A percentile compares a stretch with the other conserved stretches of the same genome.
Conservation (phyloP, 805 yeast genomes). For the Kockiozyma suomiensis region DNA sequence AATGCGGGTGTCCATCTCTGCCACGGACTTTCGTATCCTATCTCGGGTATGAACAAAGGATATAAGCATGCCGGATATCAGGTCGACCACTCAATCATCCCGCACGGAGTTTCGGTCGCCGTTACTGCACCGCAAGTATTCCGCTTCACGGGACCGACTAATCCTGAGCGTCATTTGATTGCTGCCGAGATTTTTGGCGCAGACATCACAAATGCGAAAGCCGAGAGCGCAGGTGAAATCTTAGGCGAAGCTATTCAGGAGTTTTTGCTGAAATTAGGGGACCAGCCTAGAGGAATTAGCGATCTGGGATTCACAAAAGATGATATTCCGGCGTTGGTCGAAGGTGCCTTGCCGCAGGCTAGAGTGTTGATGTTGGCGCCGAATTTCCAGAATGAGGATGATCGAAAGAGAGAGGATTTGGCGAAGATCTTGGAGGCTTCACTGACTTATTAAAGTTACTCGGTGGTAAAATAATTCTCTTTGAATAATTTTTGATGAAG, state of each 20-base stretch:
- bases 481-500: too few relatives aligned
- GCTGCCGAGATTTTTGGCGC: slow-evolving; percentile 46
- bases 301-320: slow-evolving; percentile 42
- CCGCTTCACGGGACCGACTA: slow-evolving; percentile 45
- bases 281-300: slow-evolving; percentile 45
- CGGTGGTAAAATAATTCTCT: too few relatives aligned
- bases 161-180: slow-evolving; percentile 46
- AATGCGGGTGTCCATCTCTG: slow-evolving; percentile 51
- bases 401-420: slow-evolving; percentile 38
- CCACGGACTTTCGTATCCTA: slow-evolving; percentile 48
- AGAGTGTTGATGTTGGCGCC: slow-evolving; percentile 47
- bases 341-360: slow-evolving; percentile 47
- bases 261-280: slow-evolving; percentile 43
- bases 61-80: slow-evolving; percentile 45
- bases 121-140: slow-evolving; percentile 51
- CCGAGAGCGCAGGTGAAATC: slow-evolving; percentile 46
- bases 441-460: slow-evolving; percentile 27
- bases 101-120: slow-evolving; percentile 52
- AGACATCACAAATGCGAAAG: slow-evolving; percentile 43
- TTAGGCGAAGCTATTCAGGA: slow-evolving; percentile 44
- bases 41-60: slow-evolving; percentile 45
- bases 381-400: slow-evolving; percentile 40
- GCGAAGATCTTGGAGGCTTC: slow-evolving; percentile 39
- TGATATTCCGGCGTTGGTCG: slow-evolving; percentile 44
- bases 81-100: slow-evolving; percentile 48